Percentiles rank a stretch among this genome's conserved stretches.
Conservation (phyloP, 352 stramenopile species). For the Phytopythium kandeliae region DNA sequence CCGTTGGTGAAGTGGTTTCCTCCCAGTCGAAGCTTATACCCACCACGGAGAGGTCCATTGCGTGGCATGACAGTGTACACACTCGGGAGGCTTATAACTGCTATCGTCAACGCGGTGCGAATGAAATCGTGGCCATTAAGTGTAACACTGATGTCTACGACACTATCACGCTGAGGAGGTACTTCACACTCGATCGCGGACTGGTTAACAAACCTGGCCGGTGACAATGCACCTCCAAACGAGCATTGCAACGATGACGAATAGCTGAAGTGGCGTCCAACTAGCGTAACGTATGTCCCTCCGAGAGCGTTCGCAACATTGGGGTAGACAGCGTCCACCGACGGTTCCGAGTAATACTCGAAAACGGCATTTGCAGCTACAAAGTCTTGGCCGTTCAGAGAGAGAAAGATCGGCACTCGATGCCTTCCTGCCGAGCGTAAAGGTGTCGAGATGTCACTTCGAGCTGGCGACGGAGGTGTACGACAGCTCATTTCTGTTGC, state of each 20-base stretch:
- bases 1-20: constrained; percentile 21
- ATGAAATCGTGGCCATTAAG: constrained; percentile 69
- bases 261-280: constrained; percentile 64
- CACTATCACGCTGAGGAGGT: constrained; percentile 25
- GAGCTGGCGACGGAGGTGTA: constrained; percentile 20
- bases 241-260: constrained; percentile 37
- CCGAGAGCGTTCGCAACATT: constrained; percentile 33
- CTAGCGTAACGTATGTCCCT: constrained; percentile 48
- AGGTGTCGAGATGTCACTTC: constrained; percentile 4
- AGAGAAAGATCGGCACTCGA: constrained; percentile 45
- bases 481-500: constrained; percentile 24
- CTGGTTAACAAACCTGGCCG: constrained; percentile 54
- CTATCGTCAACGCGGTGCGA: constrained; percentile 22
- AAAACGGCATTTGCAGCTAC: constrained; percentile 34
- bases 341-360: constrained; percentile 45
- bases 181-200: constrained; percentile 51
- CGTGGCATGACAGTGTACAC: constrained; percentile 39
- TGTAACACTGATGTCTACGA: constrained; percentile 37
- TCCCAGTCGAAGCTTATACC: constrained; percentile 25
- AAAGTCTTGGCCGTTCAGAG: constrained; percentile 78
- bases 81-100: constrained; percentile 36
- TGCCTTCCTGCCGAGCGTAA: not conserved
- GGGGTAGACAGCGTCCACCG: constrained; percentile 40
- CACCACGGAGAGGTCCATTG: constrained; percentile 21
- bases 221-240: constrained; percentile 35